A percentile compares a stretch with the other conserved stretches of the same genome.
Evolutionary conservation across 805 yeast genomes (phyloP).

Genomic region (Candida sithepensis): DNA sequence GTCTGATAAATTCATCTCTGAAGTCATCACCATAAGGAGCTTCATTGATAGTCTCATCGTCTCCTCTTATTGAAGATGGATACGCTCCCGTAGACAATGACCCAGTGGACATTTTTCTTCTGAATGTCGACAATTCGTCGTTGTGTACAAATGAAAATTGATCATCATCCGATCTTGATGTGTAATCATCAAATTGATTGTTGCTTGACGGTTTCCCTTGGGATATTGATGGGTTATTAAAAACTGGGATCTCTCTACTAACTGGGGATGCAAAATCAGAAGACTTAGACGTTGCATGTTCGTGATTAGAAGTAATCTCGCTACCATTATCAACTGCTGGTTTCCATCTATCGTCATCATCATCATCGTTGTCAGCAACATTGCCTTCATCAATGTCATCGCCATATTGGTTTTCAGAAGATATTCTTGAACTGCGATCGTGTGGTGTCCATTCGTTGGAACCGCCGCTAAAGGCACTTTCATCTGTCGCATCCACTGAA

Average conservation of each 20-base stretch:
- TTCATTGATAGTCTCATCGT: conserved; percentile 6
- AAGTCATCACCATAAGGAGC: conserved; percentile 7
- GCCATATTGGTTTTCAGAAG: conserved; percentile 4
- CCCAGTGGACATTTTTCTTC: conserved; percentile 17
- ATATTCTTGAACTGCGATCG: no score
- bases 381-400: conserved; percentile 5
- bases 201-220: conserved; percentile 2
- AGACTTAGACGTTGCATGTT: neutral
- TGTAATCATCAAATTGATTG: conserved; percentile 4
- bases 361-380: neutral
- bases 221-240: neutral
- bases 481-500: no score
- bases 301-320: neutral
- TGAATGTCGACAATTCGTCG: conserved; percentile 19
- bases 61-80: conserved; percentile 6
- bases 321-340: neutral
- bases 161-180: conserved; percentile 11
- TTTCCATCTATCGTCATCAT: conserved; percentile 1
- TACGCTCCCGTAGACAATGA: conserved; percentile 20
- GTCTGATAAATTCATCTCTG: conserved; percentile 22
- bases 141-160: conserved; percentile 20
- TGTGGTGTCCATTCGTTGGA: no score
- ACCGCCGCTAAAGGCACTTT: no score
- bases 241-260: neutral
- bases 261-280: neutral